These are phyloP conservation scores for Geranium rotundifolium DNA, from an alignment of 345 rosid species.

Conservation along the genomic window DNA sequence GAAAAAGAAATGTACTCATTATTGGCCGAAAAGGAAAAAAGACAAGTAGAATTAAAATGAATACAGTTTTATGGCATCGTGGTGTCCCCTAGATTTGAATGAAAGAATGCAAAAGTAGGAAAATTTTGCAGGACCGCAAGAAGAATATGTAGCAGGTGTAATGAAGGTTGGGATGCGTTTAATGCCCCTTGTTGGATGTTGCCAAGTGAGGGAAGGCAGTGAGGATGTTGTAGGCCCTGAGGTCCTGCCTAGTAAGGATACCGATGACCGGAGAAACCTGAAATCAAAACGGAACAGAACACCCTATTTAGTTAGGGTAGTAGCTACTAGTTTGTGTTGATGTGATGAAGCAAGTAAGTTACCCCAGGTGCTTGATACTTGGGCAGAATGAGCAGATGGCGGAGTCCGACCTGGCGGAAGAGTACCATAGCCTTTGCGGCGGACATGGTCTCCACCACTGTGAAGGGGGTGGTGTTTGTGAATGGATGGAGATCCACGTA, in stretches of 20 bases:
- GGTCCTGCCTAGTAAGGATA: conserved; percentile 77
- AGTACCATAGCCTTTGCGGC: conserved; percentile 84
- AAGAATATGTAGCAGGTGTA: neutral
- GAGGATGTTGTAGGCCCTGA: conserved; percentile 57
- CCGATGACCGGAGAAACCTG: conserved; percentile 71
- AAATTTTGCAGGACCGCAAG: conserved; percentile 6
- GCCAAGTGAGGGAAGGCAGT: conserved; percentile 59
- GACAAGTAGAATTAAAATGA: conserved; percentile 6
- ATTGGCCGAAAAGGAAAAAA: neutral
- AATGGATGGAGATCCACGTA: conserved; percentile 81
- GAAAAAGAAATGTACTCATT: neutral
- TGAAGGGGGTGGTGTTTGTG: conserved; percentile 78
- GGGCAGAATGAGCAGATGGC: conserved; percentile 71
- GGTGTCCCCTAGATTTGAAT: conserved; percentile 6
- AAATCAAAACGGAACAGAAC: conserved; percentile 3
- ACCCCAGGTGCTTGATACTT: conserved; percentile 68
- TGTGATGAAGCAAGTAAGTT: no score
- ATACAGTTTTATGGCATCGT: conserved; percentile 8
- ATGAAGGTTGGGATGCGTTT: neutral
- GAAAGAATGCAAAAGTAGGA: conserved; percentile 27
- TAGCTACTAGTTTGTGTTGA: no score
- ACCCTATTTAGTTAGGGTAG: no score
- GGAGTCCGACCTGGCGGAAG: conserved; percentile 71
- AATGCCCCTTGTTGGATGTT: conserved; percentile 27
- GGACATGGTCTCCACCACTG: conserved; percentile 76